Base-by-base conservation (phyloP, 306 rosid species). In the Fragaria nilgerrensis region DNA sequence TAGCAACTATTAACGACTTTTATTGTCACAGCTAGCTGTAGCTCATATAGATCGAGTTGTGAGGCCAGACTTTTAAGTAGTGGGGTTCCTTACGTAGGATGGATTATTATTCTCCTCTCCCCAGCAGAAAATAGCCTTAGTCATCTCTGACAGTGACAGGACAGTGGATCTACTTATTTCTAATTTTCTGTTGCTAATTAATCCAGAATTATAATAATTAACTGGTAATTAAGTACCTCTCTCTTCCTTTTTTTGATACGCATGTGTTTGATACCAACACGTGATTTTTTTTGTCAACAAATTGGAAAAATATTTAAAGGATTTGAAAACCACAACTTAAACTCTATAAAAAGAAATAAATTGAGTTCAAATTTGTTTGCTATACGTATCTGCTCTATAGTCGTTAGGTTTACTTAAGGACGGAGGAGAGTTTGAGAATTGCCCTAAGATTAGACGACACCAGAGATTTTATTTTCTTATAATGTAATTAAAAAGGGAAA, bases 1-100 rank as follows among this genome's bases (percentile, higher is more conserved):
- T 13, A 68, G 39, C 55, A 68, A 44, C 74, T 25, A 23, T 44
- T 69, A 36, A 45, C 74, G 23, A 69, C 74, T 45, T 45, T 69
- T 69, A 37, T 25, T 25, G 58, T 23, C 45, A 69, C 41, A 25
- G 37, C 58, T 27, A 23, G 23, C 55, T 8, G 27, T 25, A 47
- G 3, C 25, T 52, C 25, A 19, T 19, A 17, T 9, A 19, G 32
- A 56, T n/a, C 2, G 63, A 22, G 32, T 56, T 22, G 15, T 56
- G 5, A 22, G 36, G 36, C 32, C 58, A 19, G 63, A 56, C 63
- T 1, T 56, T 55, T 55, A 20, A 53, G 27, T 25, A 16, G 3
- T 47, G 16, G 47, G 7, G 29, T 14, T 5, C 44, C 17, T 45
- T 20, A 12, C 43, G 43, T 27, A 17, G 59, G 45, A 29, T 4